These are phyloP conservation scores for Albizia julibrissin DNA, from an alignment of 306 rosid species.

Conservation along the genomic window DNA sequence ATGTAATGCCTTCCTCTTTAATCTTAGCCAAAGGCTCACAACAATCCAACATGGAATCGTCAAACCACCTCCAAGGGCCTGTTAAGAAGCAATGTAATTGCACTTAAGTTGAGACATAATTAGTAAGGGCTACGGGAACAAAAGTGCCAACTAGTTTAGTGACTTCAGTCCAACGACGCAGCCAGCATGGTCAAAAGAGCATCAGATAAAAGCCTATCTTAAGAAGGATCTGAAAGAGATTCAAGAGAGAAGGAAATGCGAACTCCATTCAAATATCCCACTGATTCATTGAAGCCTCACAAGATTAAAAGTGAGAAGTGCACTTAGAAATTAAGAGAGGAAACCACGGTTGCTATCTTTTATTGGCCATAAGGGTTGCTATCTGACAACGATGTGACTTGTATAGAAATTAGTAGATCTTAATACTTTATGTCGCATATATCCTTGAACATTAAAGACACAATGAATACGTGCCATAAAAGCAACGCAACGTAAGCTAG, in stretches of 20 bases:
- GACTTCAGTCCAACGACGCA: not conserved
- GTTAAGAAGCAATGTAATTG: not conserved
- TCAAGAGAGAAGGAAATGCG: not conserved
- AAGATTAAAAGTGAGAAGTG: not conserved
- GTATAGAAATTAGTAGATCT: not conserved
- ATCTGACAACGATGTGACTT: not conserved
- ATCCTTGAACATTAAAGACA: not conserved
- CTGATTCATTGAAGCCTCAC: not conserved
- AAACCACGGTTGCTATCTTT: not conserved
- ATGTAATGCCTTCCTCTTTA: constrained; percentile 73
- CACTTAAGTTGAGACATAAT: not conserved
- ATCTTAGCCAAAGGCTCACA: constrained; percentile 79
- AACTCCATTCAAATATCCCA: not conserved
- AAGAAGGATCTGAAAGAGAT: not conserved
- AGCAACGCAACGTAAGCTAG: not conserved
- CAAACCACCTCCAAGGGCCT: constrained; percentile 99
- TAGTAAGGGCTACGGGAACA: not conserved
- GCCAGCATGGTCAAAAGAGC: not conserved
- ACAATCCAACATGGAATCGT: constrained; percentile 92
- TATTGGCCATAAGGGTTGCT: not conserved
- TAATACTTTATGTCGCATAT: not conserved
- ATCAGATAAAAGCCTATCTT: not conserved
- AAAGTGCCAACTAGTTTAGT: not conserved
- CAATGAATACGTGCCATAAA: not conserved
- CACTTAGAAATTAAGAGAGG: not conserved